phyloP scores from a whole-genome alignment of 495 filamentous ascomycete species.

The Penicillium chermesinum region DNA sequence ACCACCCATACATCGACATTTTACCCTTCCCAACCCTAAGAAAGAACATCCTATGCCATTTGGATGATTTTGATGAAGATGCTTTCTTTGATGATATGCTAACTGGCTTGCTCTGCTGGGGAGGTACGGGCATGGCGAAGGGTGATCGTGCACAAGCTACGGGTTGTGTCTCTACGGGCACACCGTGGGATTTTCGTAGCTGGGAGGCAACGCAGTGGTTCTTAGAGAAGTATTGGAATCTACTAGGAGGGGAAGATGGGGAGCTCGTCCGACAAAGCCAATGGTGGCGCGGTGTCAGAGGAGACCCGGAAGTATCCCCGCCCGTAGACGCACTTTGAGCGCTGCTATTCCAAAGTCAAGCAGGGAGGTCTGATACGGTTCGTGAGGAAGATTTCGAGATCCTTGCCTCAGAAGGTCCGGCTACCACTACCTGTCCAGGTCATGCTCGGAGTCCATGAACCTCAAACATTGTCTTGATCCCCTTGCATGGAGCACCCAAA shows the following conservation, averaged over 20 bases:
- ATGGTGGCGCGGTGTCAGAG: constrained; percentile 25
- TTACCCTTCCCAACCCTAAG: constrained; percentile 24
- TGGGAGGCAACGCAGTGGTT: constrained; percentile 28
- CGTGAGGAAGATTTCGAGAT: too few relatives aligned
- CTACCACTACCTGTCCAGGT: too few relatives aligned
- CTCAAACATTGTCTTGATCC: background rate
- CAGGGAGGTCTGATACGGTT: too few relatives aligned
- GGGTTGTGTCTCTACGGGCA: constrained; percentile 20
- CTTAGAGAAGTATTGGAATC: constrained; percentile 29
- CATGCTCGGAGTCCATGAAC: too few relatives aligned
- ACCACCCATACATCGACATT: constrained; percentile 26
- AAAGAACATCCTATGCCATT: constrained; percentile 20
- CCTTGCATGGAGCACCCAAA: background rate
- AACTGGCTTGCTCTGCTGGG: constrained; percentile 24
- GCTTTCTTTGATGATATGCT: constrained; percentile 21
- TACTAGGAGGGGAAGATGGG: constrained; percentile 24
- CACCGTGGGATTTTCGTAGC: constrained; percentile 26
- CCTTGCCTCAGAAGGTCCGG: too few relatives aligned
- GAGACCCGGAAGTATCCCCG: constrained; percentile 2
- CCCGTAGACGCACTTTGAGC: background rate
- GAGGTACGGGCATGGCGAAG: constrained; percentile 17
- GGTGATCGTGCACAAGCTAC: constrained; percentile 17
- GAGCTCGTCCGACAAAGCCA: constrained; percentile 28
- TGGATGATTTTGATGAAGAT: constrained; percentile 19
- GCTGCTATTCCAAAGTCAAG: background rate